These are phyloP conservation scores for Xylaria arbuscula DNA, from an alignment of 2,329 filamentous ascomycete genomes.

Conservation along the genomic window DNA sequence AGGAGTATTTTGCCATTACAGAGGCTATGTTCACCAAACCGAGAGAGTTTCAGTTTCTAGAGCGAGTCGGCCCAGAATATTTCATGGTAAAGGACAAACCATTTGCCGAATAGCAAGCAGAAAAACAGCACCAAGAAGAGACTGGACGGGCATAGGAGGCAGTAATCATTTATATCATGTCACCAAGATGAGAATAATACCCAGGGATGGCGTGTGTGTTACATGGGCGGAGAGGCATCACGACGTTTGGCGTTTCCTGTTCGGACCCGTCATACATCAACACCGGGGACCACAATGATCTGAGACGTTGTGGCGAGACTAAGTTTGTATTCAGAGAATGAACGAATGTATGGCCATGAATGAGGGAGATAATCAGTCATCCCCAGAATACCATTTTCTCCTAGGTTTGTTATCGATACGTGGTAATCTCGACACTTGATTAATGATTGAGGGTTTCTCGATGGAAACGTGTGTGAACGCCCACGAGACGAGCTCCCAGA, in stretches of 20 bases:
- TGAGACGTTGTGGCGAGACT: conserved; percentile 24
- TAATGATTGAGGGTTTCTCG: conserved; percentile 28
- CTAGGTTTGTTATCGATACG: conserved; percentile 8
- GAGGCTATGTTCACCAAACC: conserved; percentile 56
- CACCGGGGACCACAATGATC: conserved; percentile 16
- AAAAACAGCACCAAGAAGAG: not conserved
- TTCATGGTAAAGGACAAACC: conserved; percentile 42
- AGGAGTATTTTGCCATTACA: conserved; percentile 54
- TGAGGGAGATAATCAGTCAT: conserved; percentile 11
- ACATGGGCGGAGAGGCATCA: conserved; percentile 12
- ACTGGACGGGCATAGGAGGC: not conserved
- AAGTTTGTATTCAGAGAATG: conserved; percentile 42
- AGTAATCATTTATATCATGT: conserved; percentile 5
- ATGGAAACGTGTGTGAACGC: conserved; percentile 46
- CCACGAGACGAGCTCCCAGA: conserved; percentile 52
- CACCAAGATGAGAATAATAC: conserved; percentile 26
- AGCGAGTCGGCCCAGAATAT: conserved; percentile 43
- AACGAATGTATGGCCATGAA: conserved; percentile 40
- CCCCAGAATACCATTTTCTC: conserved; percentile 20
- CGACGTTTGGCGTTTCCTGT: conserved; percentile 17
- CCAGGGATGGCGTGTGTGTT: conserved; percentile 17
- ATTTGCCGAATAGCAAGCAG: conserved; percentile 24
- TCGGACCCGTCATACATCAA: conserved; percentile 17
- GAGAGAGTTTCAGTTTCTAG: conserved; percentile 49
- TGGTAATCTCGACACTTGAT: conserved; percentile 11